phyloP scores from a whole-genome alignment of 257 asterid genomes.

The Solanum ossicruentum region DNA sequence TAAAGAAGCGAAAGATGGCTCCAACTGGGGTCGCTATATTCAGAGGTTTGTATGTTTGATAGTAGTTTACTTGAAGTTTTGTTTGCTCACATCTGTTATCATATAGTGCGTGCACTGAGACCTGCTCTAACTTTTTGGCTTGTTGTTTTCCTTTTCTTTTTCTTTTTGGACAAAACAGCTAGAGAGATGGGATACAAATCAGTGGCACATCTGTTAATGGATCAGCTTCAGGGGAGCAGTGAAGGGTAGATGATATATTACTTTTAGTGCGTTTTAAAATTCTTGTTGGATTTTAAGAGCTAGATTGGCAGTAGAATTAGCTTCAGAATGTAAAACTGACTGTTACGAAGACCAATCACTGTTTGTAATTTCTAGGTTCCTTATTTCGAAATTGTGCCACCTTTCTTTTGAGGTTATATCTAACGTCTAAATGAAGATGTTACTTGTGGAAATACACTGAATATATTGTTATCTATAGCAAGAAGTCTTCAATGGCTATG shows the following conservation, averaged over 20 bases:
- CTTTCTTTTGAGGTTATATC: background rate
- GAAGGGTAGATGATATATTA: background rate
- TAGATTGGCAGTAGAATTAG: background rate
- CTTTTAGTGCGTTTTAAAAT: background rate
- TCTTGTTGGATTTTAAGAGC: background rate
- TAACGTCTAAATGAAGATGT: background rate
- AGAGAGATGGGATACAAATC: constrained; percentile 71
- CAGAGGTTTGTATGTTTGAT: constrained; percentile 36
- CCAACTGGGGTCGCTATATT: constrained; percentile 48
- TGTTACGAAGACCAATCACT: background rate
- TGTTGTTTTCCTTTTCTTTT: background rate
- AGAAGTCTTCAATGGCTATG: too few relatives aligned
- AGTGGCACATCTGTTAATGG: constrained; percentile 75
- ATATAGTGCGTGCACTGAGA: background rate
- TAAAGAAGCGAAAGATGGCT: constrained; percentile 57
- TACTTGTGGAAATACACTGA: background rate
- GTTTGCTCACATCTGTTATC: background rate
- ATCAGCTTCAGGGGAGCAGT: constrained; percentile 35
- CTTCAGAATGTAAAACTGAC: background rate
- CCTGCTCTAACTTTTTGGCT: background rate
- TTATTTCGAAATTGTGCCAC: background rate
- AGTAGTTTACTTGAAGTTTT: background rate
- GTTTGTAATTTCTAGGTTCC: background rate
- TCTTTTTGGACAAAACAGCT: constrained; percentile 14
- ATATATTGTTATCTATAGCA: background rate